phyloP scores from a whole-genome alignment of 805 yeast species.

The Saturnispora kantuleensis region DNA sequence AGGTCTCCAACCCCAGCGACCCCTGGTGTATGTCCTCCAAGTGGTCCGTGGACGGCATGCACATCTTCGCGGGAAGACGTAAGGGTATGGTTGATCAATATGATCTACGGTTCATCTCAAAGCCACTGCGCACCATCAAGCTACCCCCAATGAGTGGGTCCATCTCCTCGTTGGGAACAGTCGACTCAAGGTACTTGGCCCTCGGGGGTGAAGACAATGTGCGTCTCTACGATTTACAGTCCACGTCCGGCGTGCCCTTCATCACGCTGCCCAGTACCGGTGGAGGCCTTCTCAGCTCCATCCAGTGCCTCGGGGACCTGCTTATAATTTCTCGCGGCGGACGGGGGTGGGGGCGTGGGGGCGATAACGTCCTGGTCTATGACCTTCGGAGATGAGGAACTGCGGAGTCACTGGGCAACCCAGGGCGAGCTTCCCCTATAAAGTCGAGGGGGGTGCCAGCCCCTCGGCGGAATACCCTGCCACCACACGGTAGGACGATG shows the following conservation, averaged over 20 bases:
- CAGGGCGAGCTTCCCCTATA: too few species aligned
- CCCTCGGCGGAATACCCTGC: too few species aligned
- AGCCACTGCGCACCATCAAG: constrained; percentile 45
- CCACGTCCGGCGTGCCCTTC: constrained; percentile 48
- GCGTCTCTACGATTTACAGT: constrained; percentile 66
- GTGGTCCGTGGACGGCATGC: constrained; percentile 76
- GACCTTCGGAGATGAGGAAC: constrained; percentile 3
- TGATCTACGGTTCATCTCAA: constrained; percentile 42
- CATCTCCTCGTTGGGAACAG: constrained; percentile 44
- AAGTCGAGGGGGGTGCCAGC: too few species aligned
- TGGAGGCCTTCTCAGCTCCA: constrained; percentile 74
- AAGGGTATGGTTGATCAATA: constrained; percentile 78
- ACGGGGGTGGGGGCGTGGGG: constrained; percentile 89
- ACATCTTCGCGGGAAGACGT: constrained; percentile 68
- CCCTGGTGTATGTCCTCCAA: constrained; percentile 92
- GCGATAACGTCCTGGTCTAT: constrained; percentile 56
- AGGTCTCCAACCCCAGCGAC: constrained; percentile 30
- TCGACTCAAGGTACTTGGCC: constrained; percentile 40
- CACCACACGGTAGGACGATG: too few species aligned
- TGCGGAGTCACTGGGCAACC: not conserved
- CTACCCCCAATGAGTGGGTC: constrained; percentile 89
- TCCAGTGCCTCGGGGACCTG: too few species aligned
- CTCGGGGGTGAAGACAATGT: constrained; percentile 91
- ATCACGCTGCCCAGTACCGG: constrained; percentile 93
- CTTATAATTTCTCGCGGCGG: constrained; percentile 61